Evolutionary conservation across 2,329 filamentous ascomycete genomes (phyloP).

Genomic region (Penicillium sp.): DNA sequence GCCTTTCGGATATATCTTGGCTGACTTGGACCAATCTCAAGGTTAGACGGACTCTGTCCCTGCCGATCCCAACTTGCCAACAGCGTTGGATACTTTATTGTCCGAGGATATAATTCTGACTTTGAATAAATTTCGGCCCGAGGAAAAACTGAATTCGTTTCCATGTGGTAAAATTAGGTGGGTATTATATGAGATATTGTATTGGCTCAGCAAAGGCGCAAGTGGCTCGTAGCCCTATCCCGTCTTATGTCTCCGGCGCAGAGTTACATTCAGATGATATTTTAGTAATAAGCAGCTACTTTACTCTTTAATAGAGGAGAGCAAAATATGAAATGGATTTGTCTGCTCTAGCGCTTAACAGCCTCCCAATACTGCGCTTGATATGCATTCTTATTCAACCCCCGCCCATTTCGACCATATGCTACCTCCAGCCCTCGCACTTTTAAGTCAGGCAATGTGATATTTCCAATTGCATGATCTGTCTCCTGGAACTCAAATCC

Average conservation of each 20-base stretch:
- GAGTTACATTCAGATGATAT: neutral
- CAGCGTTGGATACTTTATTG: neutral
- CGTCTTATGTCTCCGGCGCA: neutral
- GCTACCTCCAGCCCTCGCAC: constrained; percentile 50
- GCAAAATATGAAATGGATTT: neutral
- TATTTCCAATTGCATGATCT: constrained; percentile 40
- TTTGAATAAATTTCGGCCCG: neutral
- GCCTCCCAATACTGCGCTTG: constrained; percentile 57
- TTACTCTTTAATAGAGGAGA: neutral
- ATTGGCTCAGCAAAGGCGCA: neutral
- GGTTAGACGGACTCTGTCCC: neutral
- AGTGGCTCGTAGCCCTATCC: neutral
- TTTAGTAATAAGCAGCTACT: neutral
- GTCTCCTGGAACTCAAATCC: constrained; percentile 54
- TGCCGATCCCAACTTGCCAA: neutral
- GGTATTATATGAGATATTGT: neutral
- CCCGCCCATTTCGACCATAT: constrained; percentile 53
- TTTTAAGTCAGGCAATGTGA: constrained; percentile 43
- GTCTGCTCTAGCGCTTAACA: neutral
- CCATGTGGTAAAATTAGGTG: neutral
- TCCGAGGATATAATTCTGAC: neutral
- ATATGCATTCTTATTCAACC: constrained; percentile 55
- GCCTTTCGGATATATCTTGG: neutral
- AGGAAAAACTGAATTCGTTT: neutral
- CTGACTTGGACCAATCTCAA: neutral